Percentiles rank a stretch among this genome's conserved stretches.
These are phyloP conservation scores for Pichia terricola DNA, from an alignment of 1,139 yeast species.

Conservation along the genomic window DNA sequence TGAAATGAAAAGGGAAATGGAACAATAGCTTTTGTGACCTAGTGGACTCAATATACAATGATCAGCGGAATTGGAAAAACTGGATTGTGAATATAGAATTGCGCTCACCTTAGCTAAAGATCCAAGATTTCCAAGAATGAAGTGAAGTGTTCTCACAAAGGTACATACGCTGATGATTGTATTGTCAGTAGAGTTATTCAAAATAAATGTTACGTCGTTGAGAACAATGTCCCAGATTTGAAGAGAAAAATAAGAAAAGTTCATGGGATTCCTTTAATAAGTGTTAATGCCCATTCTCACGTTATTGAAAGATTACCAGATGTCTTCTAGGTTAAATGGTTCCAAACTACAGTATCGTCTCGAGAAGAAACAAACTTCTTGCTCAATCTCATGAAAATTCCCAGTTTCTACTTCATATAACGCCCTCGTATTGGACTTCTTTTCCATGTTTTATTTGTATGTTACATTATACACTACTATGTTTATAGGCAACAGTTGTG, in stretches of 20 bases:
- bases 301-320: slow-evolving; percentile 93
- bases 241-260: slow-evolving; percentile 90
- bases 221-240: slow-evolving; percentile 96
- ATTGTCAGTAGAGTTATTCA: slow-evolving; percentile 86
- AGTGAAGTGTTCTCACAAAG: slow-evolving; percentile 80
- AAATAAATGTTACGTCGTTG: slow-evolving; percentile 93
- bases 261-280: slow-evolving; percentile 94
- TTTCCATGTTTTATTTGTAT: no score
- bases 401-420: no score
- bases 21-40: no score
- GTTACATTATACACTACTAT: no score
- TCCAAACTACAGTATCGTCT: no score
- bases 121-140: slow-evolving; percentile 78
- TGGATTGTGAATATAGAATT: slow-evolving; percentile 89
- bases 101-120: slow-evolving; percentile 90
- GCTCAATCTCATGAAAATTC: no score
- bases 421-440: no score
- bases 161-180: slow-evolving; percentile 98
- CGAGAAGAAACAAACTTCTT: no score
- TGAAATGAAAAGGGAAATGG: no score
- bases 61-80: slow-evolving; percentile 81
- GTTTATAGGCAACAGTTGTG: no score
- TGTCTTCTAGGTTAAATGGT: slow-evolving; percentile 42
- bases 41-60: no score
- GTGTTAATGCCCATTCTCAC: slow-evolving; percentile 89